These are phyloP conservation scores for Hyphodiscus sp. DNA, from an alignment of 2,329 filamentous ascomycete genomes.

Conservation along the genomic window DNA sequence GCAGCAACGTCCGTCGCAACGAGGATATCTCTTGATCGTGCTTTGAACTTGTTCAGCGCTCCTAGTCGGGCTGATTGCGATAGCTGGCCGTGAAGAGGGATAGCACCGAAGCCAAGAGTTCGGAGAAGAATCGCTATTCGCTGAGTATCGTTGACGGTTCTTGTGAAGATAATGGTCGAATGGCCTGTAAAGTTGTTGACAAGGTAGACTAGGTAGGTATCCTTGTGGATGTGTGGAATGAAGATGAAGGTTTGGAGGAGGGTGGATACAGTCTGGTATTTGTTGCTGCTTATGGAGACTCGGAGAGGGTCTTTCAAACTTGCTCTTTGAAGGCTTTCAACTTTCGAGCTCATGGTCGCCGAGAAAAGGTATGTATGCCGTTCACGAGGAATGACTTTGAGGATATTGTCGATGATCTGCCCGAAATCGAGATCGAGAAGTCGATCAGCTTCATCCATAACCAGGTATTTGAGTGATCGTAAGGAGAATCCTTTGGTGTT, in stretches of 20 bases:
- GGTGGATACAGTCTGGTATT: constrained; percentile 87
- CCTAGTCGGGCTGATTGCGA: constrained; percentile 82
- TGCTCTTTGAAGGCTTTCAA: constrained; percentile 86
- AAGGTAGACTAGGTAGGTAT: constrained; percentile 80
- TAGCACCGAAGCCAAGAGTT: constrained; percentile 79
- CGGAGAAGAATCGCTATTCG: constrained; percentile 77
- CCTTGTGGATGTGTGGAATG: constrained; percentile 80
- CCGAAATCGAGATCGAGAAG: constrained; percentile 93
- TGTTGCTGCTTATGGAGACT: constrained; percentile 73
- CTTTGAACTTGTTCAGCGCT: constrained; percentile 83
- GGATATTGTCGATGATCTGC: constrained; percentile 83
- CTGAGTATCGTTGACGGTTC: constrained; percentile 88
- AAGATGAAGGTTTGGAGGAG: constrained; percentile 83
- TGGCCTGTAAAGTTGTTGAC: constrained; percentile 84
- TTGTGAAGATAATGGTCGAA: constrained; percentile 81
- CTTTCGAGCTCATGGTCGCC: constrained; percentile 88
- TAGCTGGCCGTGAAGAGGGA: constrained; percentile 88
- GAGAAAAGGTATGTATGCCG: constrained; percentile 84
- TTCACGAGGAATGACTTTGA: constrained; percentile 78
- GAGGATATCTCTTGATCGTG: constrained; percentile 74
- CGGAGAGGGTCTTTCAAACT: constrained; percentile 78
- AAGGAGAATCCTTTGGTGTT: constrained; percentile 96
- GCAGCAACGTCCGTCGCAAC: constrained; percentile 93
- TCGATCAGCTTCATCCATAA: constrained; percentile 92
- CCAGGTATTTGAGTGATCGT: constrained; percentile 74